Conservation (phyloP, 192 early-diverging fungal species). For the Entophlyctis luteolus region DNA sequence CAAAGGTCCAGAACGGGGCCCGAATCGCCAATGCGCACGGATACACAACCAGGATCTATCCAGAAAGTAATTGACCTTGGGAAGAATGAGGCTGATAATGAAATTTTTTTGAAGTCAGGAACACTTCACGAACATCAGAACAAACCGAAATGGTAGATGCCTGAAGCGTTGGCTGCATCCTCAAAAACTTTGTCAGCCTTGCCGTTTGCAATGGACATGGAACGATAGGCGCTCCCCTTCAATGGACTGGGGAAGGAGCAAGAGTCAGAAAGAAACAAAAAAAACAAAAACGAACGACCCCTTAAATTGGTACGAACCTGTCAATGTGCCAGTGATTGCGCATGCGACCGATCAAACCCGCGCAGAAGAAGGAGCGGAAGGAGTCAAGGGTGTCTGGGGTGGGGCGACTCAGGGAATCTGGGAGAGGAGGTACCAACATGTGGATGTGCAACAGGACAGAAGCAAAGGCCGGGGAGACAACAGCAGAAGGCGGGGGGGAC, state of each 20-base stretch:
- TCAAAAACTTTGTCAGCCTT: conserved; percentile 5
- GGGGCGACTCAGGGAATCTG: no score
- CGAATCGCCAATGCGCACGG: conserved; percentile 20
- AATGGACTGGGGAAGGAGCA: neutral
- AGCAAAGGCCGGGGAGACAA: no score
- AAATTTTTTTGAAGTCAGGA: neutral
- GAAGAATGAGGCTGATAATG: neutral
- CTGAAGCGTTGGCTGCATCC: conserved; percentile 1
- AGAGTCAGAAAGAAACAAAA: neutral
- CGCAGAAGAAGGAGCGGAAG: no score
- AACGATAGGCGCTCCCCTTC: conserved; percentile 18
- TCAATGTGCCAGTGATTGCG: neutral
- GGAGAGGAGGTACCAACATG: no score
- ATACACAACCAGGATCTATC: conserved; percentile 32
- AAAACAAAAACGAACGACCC: neutral
- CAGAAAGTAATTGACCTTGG: conserved; percentile 23
- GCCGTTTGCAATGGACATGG: conserved; percentile 2
- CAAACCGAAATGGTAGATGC: conserved; percentile 2
- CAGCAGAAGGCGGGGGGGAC: no score
- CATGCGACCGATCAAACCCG: neutral
- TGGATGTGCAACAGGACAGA: no score
- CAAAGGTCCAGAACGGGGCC: conserved; percentile 14
- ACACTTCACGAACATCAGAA: neutral
- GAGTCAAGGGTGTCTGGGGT: no score
- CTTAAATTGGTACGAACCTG: neutral